phyloP scores from a whole-genome alignment of 257 asterid genomes.

The Solanum boliviense region DNA sequence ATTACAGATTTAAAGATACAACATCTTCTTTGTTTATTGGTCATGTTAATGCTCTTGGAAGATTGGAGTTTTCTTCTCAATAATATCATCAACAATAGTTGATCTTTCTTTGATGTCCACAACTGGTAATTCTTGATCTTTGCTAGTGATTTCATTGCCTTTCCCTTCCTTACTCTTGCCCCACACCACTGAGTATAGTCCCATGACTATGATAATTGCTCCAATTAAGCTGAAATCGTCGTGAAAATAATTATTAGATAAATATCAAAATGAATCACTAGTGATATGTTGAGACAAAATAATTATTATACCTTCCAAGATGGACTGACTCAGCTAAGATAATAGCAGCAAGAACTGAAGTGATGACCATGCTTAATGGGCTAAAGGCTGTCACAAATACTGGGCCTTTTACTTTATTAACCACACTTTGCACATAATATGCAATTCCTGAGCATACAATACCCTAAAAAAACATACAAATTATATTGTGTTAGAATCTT shows the following conservation, averaged over 20 bases:
- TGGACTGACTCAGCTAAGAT: conserved; percentile 60
- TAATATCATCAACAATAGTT: not conserved
- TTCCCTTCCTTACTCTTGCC: conserved; percentile 60
- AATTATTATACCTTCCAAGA: conserved; percentile 57
- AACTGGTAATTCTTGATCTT: conserved; percentile 28
- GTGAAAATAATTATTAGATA: not conserved
- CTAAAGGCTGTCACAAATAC: conserved; percentile 82
- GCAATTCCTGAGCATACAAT: conserved; percentile 82
- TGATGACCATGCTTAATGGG: conserved; percentile 67
- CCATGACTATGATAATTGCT: conserved; percentile 56
- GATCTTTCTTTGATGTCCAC: conserved; percentile 6
- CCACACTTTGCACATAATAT: conserved; percentile 66
- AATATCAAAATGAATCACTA: not conserved
- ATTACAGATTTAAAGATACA: not conserved
- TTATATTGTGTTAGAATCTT: not conserved
- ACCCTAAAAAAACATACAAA: conserved; percentile 26
- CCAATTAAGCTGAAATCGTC: conserved; percentile 47
- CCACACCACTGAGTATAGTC: conserved; percentile 75
- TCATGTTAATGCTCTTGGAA: not conserved
- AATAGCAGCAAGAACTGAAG: conserved; percentile 59
- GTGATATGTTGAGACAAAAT: not conserved
- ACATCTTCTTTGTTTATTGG: not conserved
- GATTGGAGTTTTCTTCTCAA: not conserved
- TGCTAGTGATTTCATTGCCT: conserved; percentile 5
- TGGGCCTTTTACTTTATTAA: conserved; percentile 59